A percentile compares a stretch with the other conserved stretches of the same genome.
phyloP scores from a whole-genome alignment of 768 basidiomycete genomes.

The Agrocybe praecox region DNA sequence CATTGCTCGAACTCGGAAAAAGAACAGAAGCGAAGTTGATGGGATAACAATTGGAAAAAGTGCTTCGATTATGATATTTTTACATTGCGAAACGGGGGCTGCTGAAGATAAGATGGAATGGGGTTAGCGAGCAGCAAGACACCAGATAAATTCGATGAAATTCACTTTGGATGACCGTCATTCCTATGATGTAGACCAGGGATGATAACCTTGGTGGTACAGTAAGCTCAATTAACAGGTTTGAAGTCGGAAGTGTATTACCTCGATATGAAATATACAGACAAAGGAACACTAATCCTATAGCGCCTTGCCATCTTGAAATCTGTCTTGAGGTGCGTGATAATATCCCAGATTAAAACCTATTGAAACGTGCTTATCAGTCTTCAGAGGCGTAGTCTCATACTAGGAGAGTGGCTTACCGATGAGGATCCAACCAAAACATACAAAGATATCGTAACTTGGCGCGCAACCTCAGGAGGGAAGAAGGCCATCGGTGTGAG shows the following conservation, averaged over 20 bases:
- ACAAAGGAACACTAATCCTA: slow-evolving; percentile 4
- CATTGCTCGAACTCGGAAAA: slow-evolving; percentile 6
- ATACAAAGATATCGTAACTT: background rate
- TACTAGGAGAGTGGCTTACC: background rate
- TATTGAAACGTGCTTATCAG: background rate
- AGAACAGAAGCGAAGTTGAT: slow-evolving; percentile 6
- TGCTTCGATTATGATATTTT: background rate
- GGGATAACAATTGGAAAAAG: background rate
- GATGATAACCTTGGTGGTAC: background rate
- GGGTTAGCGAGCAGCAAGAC: too few relatives aligned
- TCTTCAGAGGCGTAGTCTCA: background rate
- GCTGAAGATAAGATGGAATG: background rate
- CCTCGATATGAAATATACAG: slow-evolving; percentile 25
- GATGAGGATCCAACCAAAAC: background rate
- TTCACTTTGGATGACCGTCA: background rate
- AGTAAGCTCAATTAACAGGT: background rate
- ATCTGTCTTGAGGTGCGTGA: slow-evolving; percentile 2
- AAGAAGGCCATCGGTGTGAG: slow-evolving; percentile 3
- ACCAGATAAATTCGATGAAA: background rate
- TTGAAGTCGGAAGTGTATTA: background rate
- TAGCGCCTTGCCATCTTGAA: background rate
- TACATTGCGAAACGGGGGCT: background rate
- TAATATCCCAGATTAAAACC: slow-evolving; percentile 7
- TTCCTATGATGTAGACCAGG: background rate
- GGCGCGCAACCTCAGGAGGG: background rate